phyloP scores from a whole-genome alignment of 441 rosid species.

The Sinapis alba region DNA sequence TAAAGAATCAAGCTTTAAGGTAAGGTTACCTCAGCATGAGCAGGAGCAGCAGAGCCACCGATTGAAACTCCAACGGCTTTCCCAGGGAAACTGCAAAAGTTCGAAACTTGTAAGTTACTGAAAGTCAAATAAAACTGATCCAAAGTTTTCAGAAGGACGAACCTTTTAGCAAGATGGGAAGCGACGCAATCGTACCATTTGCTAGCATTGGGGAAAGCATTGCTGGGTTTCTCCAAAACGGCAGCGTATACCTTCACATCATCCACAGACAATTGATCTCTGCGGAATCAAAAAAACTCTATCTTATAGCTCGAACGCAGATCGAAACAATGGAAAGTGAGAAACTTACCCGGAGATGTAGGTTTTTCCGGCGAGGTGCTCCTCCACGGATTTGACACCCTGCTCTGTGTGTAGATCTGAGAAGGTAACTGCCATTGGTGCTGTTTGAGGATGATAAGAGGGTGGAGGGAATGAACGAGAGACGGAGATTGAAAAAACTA shows the following conservation, averaged over 20 bases:
- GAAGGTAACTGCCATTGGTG: constrained; percentile 59
- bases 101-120: not conserved
- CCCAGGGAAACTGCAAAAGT: constrained; percentile 67
- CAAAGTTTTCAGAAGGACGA: constrained; percentile 12
- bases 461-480: not conserved
- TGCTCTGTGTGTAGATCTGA: constrained; percentile 66
- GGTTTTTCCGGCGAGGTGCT: constrained; percentile 55
- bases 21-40: constrained; percentile 31
- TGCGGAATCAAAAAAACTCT: constrained; percentile 21
- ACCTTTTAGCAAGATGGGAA: constrained; percentile 75
- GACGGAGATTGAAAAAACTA: constrained; percentile 1
- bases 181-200: constrained; percentile 75
- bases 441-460: not conserved
- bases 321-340: not conserved
- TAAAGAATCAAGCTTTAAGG: not conserved
- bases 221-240: constrained; percentile 61
- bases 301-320: not conserved
- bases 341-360: constrained; percentile 54
- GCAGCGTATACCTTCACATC: constrained; percentile 88
- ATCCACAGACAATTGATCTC: constrained; percentile 61
- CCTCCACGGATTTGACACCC: constrained; percentile 65
- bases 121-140: not conserved
- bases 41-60: constrained; percentile 49
- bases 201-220: constrained; percentile 69
- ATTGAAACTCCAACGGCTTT: constrained; percentile 80